A percentile compares a stretch with the other conserved stretches of the same genome.
These are phyloP conservation scores for Hapsidospora chrysogenum DNA, from an alignment of 495 filamentous ascomycete species.

Conservation along the genomic window DNA sequence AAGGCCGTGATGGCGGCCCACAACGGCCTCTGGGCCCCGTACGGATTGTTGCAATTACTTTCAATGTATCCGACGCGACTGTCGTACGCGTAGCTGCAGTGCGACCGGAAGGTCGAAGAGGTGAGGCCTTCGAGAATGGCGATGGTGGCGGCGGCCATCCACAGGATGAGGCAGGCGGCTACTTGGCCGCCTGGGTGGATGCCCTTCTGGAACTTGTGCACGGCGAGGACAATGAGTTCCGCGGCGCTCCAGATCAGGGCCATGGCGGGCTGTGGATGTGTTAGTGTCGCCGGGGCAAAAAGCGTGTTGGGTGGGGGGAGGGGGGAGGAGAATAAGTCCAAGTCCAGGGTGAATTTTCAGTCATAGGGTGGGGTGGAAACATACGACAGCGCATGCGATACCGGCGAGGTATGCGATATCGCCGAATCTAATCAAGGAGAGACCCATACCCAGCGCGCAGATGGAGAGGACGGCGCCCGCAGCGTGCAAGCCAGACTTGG, in stretches of 20 bases:
- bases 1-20: conserved; percentile 6
- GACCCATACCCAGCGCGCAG: conserved; percentile 12
- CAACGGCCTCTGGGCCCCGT: conserved; percentile 1
- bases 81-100: conserved; percentile 2
- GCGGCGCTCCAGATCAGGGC: conserved; percentile 17
- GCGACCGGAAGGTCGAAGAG: conserved; percentile 3
- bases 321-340: neutral
- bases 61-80: conserved; percentile 5
- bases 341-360: too few relatives aligned
- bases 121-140: conserved; percentile 4
- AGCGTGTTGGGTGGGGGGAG: neutral
- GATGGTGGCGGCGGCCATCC: conserved; percentile 5
- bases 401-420: neutral
- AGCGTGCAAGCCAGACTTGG: conserved; percentile 14
- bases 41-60: too few relatives aligned
- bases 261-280: conserved; percentile 9
- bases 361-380: too few relatives aligned
- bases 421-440: conserved; percentile 1
- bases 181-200: conserved; percentile 23
- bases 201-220: conserved; percentile 9
- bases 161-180: conserved; percentile 18
- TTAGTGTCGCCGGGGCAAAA: neutral
- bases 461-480: conserved; percentile 6
- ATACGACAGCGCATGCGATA: conserved; percentile 5
- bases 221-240: conserved; percentile 16